phyloP scores from a whole-genome alignment of 108 stramenopile genomes.

The Cyclostephanos invisitatus region DNA sequence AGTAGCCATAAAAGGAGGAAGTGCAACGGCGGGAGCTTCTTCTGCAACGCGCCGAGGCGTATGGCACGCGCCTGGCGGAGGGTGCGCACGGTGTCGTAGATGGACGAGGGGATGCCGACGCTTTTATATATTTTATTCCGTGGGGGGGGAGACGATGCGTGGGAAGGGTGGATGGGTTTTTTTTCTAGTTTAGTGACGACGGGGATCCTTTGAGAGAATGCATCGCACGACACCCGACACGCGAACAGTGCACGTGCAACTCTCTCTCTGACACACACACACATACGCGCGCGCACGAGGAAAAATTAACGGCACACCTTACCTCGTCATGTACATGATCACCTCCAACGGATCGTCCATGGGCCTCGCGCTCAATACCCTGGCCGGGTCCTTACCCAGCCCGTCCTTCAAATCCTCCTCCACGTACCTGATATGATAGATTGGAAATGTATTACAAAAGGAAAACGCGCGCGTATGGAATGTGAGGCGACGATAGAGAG shows the following conservation, averaged over 20 bases:
- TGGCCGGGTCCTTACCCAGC: slow-evolving; percentile 70
- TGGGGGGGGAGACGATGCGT: too few species aligned
- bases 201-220: too few species aligned
- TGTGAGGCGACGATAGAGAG: too few species aligned
- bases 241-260: too few species aligned
- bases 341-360: slow-evolving; percentile 87
- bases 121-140: slow-evolving; percentile 17
- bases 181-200: not conserved
- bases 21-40: slow-evolving; percentile 78
- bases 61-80: slow-evolving; percentile 81
- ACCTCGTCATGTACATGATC: slow-evolving; percentile 84
- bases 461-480: too few species aligned
- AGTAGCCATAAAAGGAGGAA: slow-evolving; percentile 79
- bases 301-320: not conserved
- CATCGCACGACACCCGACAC: too few species aligned
- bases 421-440: slow-evolving; percentile 66
- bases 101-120: slow-evolving; percentile 82
- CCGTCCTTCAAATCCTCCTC: slow-evolving; percentile 65
- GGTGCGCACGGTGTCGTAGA: slow-evolving; percentile 86
- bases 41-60: slow-evolving; percentile 78
- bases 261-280: too few species aligned
- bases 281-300: too few species aligned
- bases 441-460: too few species aligned
- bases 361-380: slow-evolving; percentile 66
- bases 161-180: not conserved